Evolutionary conservation across 1,284 basidiomycete genomes (phyloP), one percentile per base, ranked within the genome.

Genomic region (Phylloporus sp.): DNA sequence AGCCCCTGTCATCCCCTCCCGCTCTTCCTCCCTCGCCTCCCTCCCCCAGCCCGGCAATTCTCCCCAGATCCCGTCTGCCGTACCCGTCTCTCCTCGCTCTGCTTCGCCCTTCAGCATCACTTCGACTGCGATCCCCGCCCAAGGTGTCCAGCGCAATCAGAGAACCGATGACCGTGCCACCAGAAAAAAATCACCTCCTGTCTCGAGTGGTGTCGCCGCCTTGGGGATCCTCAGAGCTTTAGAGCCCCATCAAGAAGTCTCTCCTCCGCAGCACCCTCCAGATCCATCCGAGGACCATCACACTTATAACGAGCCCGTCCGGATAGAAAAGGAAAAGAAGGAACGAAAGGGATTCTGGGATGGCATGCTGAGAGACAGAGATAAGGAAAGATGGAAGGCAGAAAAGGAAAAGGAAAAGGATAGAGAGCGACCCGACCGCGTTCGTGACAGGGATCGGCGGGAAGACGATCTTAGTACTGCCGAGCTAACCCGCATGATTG

Each of bases 401-500:
- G 71, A 69, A 40, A 69, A 69, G 67, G 70, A 75, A 67, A 59
- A 71, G 61, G 76, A 72, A 2, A 69, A 63, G 47, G 75, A 71
- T 68, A 77, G 58, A 66, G 69, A 69, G 62, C 74, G 58, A 8
- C 34, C 59, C 42, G 69, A 72, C 44, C 68, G 70, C 39, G 61
- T 67, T 20, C 69, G 74, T 56, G 72, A 75, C 61, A 68, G 68
- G 63, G 70, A 76, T 66, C 71, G 72, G 44, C 69, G 71, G 24
- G 74, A 75, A 58, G 81, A 82, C 24, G 83, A 85, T 46, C 80
- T 82, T 11, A 66, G 74, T 12, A 79, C 77, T 22, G 80, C 79
- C 4, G 88, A 89, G 64, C 77, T 90, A 15, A 90, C 87, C 4
- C 80, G 86, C 62, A 88, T 90, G 86, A 90, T 92, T 63, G 89